Conservation (phyloP, 2,329 filamentous ascomycete species). For the Alternaria triticimaculans region DNA sequence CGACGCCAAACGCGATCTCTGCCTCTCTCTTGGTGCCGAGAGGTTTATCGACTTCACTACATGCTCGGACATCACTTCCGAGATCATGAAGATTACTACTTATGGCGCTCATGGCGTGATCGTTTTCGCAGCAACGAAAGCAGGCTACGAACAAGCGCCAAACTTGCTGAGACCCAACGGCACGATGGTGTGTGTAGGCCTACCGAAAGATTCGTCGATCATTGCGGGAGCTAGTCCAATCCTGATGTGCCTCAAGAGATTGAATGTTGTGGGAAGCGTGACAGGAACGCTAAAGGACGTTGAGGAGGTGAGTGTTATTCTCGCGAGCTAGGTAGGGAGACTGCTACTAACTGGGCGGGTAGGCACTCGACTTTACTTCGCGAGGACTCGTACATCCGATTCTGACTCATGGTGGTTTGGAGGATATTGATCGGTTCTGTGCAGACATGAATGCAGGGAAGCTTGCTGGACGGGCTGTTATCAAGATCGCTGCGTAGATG, state of each 20-base stretch:
- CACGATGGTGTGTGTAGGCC: constrained; percentile 39
- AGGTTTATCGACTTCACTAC: constrained; percentile 62
- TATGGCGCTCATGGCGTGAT: constrained; percentile 84
- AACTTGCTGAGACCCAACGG: constrained; percentile 34
- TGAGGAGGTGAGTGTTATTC: constrained; percentile 31
- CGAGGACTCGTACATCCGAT: constrained; percentile 52
- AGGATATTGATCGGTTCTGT: constrained; percentile 51
- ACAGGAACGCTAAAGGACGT: constrained; percentile 55
- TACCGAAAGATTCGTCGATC: constrained; percentile 31
- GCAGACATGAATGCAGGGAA: constrained; percentile 50
- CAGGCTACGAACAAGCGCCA: constrained; percentile 43
- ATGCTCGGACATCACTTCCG: constrained; percentile 67
- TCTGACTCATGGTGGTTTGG: constrained; percentile 47
- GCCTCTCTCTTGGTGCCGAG: constrained; percentile 60
- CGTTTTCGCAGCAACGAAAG: constrained; percentile 67
- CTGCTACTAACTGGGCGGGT: neutral
- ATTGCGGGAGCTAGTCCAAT: constrained; percentile 42
- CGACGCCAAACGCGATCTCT: constrained; percentile 54
- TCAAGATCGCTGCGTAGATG: constrained; percentile 43
- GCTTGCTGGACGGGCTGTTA: constrained; percentile 51
- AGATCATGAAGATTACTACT: constrained; percentile 54
- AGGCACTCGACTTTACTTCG: constrained; percentile 55
- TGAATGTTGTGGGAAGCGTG: constrained; percentile 54
- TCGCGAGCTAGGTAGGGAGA: no score
- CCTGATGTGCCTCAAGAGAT: constrained; percentile 47